Conservation (phyloP, 2,329 filamentous ascomycete genomes). For the Verticillium longisporum region DNA sequence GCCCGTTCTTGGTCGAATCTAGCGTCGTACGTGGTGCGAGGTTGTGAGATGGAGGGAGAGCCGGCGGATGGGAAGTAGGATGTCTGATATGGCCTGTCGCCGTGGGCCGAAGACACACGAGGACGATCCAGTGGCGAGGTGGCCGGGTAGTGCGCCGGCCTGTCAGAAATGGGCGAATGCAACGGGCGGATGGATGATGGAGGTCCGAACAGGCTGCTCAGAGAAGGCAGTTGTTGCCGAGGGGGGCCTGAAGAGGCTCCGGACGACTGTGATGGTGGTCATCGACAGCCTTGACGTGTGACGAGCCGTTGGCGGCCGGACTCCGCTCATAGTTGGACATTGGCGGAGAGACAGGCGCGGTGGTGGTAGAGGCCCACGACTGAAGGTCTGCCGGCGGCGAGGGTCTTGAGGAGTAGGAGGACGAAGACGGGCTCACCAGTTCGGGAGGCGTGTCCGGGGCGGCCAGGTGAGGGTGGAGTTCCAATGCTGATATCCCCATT, state of each 20-base stretch:
- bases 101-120: conserved; percentile 26
- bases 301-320: conserved; percentile 34
- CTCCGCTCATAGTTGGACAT: conserved; percentile 53
- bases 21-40: conserved; percentile 38
- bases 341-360: conserved; percentile 41
- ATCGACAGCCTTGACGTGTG: conserved; percentile 28
- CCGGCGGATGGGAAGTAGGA: conserved; percentile 41
- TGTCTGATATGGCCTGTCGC: conserved; percentile 29
- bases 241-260: conserved; percentile 21
- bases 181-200: conserved; percentile 34
- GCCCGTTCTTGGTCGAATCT: conserved; percentile 36
- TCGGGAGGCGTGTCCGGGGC: conserved; percentile 49
- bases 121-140: conserved; percentile 42
- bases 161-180: conserved; percentile 39
- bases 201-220: conserved; percentile 51
- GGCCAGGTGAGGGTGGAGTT: conserved; percentile 42
- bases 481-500: conserved; percentile 50
- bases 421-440: conserved; percentile 43
- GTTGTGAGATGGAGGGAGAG: conserved; percentile 30
- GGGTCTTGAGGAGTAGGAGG: conserved; percentile 37
- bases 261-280: conserved; percentile 26
- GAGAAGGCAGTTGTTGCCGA: conserved; percentile 46
- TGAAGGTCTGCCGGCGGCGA: conserved; percentile 32
- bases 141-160: conserved; percentile 32
- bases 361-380: conserved; percentile 31